Conservation (phyloP, 2,329 filamentous ascomycete species). For the Beauveria caledonica region DNA sequence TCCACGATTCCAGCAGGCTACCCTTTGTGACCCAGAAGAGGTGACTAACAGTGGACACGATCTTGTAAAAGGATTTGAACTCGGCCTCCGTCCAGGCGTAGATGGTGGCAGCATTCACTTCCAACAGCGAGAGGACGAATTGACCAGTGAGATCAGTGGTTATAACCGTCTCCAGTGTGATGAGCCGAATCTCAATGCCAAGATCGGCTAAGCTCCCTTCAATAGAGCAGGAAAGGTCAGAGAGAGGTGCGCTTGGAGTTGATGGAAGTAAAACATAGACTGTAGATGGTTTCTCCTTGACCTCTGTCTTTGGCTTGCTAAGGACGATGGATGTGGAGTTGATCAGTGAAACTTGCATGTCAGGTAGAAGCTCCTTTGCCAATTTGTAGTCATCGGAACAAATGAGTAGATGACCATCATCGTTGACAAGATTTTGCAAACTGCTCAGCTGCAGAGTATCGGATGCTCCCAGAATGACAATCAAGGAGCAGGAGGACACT, state of each 20-base stretch:
- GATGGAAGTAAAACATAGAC: neutral
- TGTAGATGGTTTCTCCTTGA: neutral
- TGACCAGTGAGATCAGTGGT: neutral
- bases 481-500: neutral
- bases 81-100: constrained; percentile 9
- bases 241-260: neutral
- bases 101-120: constrained; percentile 9
- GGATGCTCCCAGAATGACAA: neutral
- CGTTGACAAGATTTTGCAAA: neutral
- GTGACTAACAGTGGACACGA: constrained; percentile 13
- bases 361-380: neutral
- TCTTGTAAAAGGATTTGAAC: constrained; percentile 10
- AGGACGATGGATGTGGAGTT: neutral
- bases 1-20: constrained; percentile 9
- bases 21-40: constrained; percentile 14
- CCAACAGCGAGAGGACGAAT: constrained; percentile 13
- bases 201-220: neutral
- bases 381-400: neutral
- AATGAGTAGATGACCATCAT: neutral
- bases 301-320: neutral
- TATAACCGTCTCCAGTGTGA: neutral
- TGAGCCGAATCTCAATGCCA: neutral
- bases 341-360: neutral
- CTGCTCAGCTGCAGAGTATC: neutral
- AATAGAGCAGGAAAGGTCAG: neutral